Percentiles rank a stretch among this genome's conserved stretches.
phyloP scores from a whole-genome alignment of 805 yeast genomes.

The Blastobotrys attinorum region DNA sequence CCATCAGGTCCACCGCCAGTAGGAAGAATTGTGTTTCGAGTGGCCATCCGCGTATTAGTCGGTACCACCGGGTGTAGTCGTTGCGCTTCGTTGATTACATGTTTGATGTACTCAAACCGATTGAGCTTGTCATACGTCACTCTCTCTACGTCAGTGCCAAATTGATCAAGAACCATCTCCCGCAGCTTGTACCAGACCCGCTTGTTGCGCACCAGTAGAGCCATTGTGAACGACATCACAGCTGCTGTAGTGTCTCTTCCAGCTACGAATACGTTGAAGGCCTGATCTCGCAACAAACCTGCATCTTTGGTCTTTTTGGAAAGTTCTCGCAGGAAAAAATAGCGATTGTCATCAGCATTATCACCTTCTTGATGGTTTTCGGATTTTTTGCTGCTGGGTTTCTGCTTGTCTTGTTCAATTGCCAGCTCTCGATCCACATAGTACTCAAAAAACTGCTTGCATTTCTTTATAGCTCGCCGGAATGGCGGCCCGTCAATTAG shows the following conservation, averaged over 20 bases:
- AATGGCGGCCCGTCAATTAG: conserved; percentile 20
- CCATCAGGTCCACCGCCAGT: conserved; percentile 39
- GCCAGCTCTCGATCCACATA: conserved; percentile 28
- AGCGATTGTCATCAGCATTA: conserved; percentile 25
- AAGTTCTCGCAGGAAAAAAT: conserved; percentile 40
- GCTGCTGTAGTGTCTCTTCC: conserved; percentile 48
- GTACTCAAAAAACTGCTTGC: conserved; percentile 32
- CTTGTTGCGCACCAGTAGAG: conserved; percentile 37
- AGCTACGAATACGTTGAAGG: conserved; percentile 41
- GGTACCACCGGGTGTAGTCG: conserved; percentile 43
- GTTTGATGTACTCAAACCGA: conserved; percentile 36
- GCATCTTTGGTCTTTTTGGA: conserved; percentile 41
- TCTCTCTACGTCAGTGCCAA: conserved; percentile 19
- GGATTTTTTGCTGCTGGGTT: conserved; percentile 32
- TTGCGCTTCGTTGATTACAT: conserved; percentile 37
- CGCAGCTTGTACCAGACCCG: conserved; percentile 32
- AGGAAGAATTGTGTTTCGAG: conserved; percentile 33
- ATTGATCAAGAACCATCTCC: conserved; percentile 17
- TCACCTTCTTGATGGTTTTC: conserved; percentile 23
- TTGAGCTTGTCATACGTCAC: conserved; percentile 36
- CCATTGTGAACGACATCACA: conserved; percentile 35
- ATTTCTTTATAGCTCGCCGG: conserved; percentile 17
- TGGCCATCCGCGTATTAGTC: conserved; percentile 35
- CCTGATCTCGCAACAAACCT: conserved; percentile 40
- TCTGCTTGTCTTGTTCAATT: conserved; percentile 23